Conservation (phyloP, 1,139 yeast genomes). For the Pichia sp. region DNA sequence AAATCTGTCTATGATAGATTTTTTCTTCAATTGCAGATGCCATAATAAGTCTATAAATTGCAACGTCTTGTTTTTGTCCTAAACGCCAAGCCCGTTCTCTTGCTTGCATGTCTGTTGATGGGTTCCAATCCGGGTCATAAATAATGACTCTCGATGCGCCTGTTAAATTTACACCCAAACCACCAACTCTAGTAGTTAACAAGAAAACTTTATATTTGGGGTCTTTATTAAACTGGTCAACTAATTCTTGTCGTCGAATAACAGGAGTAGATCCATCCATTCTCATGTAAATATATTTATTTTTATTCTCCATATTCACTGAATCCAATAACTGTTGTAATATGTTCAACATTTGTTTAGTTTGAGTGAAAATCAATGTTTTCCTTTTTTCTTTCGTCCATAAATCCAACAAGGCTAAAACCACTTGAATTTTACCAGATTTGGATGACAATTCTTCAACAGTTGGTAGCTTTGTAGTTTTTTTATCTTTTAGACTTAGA, state of each 20-base stretch:
- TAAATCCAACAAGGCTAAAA: slow-evolving; percentile 61
- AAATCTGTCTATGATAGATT: slow-evolving; percentile 92
- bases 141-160: slow-evolving; percentile 95
- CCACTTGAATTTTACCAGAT: slow-evolving; percentile 90
- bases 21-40: slow-evolving; percentile 96
- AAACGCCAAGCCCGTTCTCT: slow-evolving; percentile 96
- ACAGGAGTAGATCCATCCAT: slow-evolving; percentile 97
- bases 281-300: slow-evolving; percentile 48
- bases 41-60: slow-evolving; percentile 84
- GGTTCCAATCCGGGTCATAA: slow-evolving; percentile 98
- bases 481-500: slow-evolving; percentile 37
- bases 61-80: slow-evolving; percentile 92
- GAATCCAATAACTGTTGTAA: slow-evolving; percentile 54
- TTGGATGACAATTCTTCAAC: slow-evolving; percentile 30
- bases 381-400: slow-evolving; percentile 80
- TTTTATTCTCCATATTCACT: slow-evolving; percentile 29
- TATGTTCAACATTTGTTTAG: slow-evolving; percentile 89
- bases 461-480: slow-evolving; percentile 30
- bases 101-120: slow-evolving; percentile 95
- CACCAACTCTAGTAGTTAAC: slow-evolving; percentile 92
- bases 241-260: slow-evolving; percentile 64
- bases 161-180: slow-evolving; percentile 86
- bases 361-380: slow-evolving; percentile 79
- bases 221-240: slow-evolving; percentile 70
- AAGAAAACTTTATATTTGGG: slow-evolving; percentile 57